phyloP scores from a whole-genome alignment of 257 asterid genomes.

The Perilla frutescens region DNA sequence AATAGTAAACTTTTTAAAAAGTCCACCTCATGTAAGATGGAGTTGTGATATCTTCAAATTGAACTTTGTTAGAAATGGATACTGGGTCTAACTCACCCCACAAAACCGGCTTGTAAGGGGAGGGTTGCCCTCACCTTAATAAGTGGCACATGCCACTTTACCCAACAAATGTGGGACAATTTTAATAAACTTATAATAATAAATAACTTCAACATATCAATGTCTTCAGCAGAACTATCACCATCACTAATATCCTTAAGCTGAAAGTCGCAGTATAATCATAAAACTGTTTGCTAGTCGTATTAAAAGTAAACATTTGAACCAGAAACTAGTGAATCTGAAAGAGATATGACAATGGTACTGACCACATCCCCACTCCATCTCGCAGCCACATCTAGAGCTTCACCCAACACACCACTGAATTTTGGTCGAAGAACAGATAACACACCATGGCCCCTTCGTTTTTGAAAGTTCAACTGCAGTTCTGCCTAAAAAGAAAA shows the following conservation, averaged over 20 bases:
- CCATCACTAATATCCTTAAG: not conserved
- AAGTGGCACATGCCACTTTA: too few species aligned
- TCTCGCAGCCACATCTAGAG: slow-evolving; percentile 97
- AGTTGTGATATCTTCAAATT: slow-evolving; percentile 1
- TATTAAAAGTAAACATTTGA: slow-evolving; percentile 17
- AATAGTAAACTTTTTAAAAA: not conserved
- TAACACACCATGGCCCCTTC: slow-evolving; percentile 95
- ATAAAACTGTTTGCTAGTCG: slow-evolving; percentile 14
- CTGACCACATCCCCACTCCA: slow-evolving; percentile 99
- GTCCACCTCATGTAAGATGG: not conserved
- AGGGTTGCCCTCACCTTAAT: too few species aligned
- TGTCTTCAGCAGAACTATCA: not conserved
- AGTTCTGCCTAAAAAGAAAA: slow-evolving; percentile 75
- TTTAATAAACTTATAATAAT: not conserved
- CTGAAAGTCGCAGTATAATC: slow-evolving; percentile 25
- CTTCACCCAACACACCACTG: slow-evolving; percentile 98
- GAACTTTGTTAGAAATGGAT: too few species aligned
- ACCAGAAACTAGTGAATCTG: slow-evolving; percentile 26
- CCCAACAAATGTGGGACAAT: too few species aligned
- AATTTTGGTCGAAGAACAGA: slow-evolving; percentile 96
- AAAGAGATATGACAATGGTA: slow-evolving; percentile 36
- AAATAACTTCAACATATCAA: slow-evolving; percentile 16
- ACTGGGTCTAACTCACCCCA: too few species aligned
- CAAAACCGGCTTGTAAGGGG: too few species aligned
- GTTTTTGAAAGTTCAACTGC: slow-evolving; percentile 91